Base-by-base conservation (phyloP, 345 rosid genomes). In the Clausena lansium region DNA sequence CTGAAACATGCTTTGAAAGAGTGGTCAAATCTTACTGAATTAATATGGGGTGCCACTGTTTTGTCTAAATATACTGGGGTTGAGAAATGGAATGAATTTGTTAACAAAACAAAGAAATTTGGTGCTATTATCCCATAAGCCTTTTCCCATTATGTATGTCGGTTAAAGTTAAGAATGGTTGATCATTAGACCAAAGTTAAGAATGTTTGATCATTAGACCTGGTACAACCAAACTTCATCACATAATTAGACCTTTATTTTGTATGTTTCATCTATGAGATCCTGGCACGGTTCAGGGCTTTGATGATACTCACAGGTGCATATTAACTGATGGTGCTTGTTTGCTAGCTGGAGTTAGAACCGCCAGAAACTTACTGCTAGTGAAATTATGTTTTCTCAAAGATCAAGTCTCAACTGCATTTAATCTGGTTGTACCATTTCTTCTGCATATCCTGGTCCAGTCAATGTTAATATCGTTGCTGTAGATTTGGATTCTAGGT, bases 401-500 rank as follows among this genome's bases (percentile, higher is more conserved):
- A 30, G 52, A 19, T 7, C 66, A n/a, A n/a, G 24, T 7, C 14
- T 64, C 15, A 17, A 33, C 25, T 3, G n/a, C 9, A 4, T 33
- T 45, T 24, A 24, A n/a, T 63, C 28, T 28, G 4, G 22, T 61
- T 41, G 9, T 30, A 52, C 14, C 36, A 54, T 54, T 76, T 76
- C 71, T 65, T 36, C 14, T 15, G 0, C 36, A n/a, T 52, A 36
- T 61, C 25, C 59, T 32, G 14, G 20, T 30, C 19, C 35, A 11
- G 27, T 64, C 50, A 50, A 75, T 50, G 77, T 20, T 63, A 60
- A 62, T 75, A 25, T 64, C 33, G 11, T 22, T 63, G 17, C 33
- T 38, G 24, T 28, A 11, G 68, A 62, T 28, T 47, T 74, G 71
- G 69, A 52, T 65, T 47, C 71, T 4, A 52, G 63, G 47, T 75